phyloP scores from a whole-genome alignment of 2,329 filamentous ascomycete genomes.

The Pseudogymnoascus sp. region DNA sequence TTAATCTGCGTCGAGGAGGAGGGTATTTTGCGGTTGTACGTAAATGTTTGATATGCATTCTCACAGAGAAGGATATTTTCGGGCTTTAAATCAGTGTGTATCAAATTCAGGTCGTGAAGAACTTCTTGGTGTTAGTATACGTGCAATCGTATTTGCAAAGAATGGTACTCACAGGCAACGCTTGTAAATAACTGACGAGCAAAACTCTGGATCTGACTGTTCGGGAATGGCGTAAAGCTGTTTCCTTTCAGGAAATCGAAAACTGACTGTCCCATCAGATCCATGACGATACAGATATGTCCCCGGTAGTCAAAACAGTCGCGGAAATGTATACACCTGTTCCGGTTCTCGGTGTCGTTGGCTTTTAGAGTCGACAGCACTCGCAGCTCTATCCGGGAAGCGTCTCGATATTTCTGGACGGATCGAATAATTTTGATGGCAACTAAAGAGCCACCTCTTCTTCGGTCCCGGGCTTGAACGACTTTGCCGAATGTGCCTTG shows the following conservation, averaged over 20 bases:
- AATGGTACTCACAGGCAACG: constrained; percentile 73
- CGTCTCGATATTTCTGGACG: constrained; percentile 96
- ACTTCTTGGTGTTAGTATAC: constrained; percentile 45
- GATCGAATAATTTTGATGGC: constrained; percentile 98
- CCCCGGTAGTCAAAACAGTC: constrained; percentile 97
- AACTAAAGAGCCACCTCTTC: constrained; percentile 64
- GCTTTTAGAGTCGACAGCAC: constrained; percentile 86
- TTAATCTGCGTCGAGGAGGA: constrained; percentile 54
- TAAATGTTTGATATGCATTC: constrained; percentile 59
- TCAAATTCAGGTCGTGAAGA: constrained; percentile 91
- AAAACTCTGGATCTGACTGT: constrained; percentile 96
- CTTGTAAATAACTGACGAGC: constrained; percentile 95
- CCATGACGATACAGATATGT: constrained; percentile 83
- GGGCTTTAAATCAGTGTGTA: constrained; percentile 75
- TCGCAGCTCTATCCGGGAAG: constrained; percentile 85
- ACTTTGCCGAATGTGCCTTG: constrained; percentile 99
- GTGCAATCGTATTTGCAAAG: background rate
- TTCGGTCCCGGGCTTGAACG: constrained; percentile 79
- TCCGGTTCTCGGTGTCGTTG: constrained; percentile 86
- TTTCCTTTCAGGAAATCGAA: constrained; percentile 98
- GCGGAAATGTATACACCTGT: constrained; percentile 91
- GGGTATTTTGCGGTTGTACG: constrained; percentile 61
- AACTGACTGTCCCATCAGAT: constrained; percentile 81
- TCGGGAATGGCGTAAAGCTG: constrained; percentile 91
- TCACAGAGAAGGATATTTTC: constrained; percentile 63